Conservation (phyloP, 257 asterid genomes). For the Solanum clarkiae region DNA sequence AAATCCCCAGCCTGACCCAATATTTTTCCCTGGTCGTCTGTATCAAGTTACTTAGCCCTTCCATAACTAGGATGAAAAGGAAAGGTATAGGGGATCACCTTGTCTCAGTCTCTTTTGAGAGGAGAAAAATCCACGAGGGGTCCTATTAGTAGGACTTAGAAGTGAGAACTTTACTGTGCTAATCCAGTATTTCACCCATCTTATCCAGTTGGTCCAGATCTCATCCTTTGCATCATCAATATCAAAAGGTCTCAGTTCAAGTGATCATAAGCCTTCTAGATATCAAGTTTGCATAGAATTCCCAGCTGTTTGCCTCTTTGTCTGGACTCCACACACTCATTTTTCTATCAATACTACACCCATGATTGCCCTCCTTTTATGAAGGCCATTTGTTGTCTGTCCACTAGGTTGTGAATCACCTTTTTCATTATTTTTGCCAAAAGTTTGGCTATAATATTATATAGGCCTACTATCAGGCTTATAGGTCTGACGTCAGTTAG, state of each 20-base stretch:
- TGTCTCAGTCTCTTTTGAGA: neutral
- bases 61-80: too few species aligned
- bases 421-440: neutral
- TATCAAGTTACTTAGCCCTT: too few species aligned
- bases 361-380: neutral
- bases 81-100: neutral
- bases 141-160: neutral
- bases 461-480: neutral
- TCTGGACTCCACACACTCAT: neutral
- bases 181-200: neutral
- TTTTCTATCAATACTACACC: neutral
- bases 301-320: neutral
- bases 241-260: neutral
- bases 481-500: neutral
- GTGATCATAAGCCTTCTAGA: neutral
- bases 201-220: neutral
- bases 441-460: neutral
- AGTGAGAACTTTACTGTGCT: neutral
- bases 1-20: too few species aligned
- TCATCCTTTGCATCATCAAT: neutral
- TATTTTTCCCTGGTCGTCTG: too few species aligned
- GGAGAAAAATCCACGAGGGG: neutral
- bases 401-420: neutral
- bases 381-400: neutral
- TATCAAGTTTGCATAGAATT: neutral